Conservation (phyloP, 768 basidiomycete genomes). For the Lepiota subincarnata region DNA sequence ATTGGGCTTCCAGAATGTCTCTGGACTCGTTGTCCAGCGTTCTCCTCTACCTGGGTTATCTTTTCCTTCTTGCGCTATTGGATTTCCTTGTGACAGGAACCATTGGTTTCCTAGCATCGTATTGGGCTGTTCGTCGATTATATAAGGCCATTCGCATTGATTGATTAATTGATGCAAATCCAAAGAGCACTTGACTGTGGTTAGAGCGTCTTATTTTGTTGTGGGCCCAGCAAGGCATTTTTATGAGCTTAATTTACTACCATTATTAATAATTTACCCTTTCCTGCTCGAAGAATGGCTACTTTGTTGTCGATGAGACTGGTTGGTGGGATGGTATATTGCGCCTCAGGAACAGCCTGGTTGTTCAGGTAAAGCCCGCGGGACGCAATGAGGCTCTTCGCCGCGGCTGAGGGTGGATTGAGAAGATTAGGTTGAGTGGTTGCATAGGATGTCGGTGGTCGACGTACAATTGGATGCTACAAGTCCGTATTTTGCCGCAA, state of each 20-base stretch:
- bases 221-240: no score
- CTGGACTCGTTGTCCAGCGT: slow-evolving; percentile 79
- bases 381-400: slow-evolving; percentile 53
- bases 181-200: neutral
- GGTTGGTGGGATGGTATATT: slow-evolving; percentile 32
- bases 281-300: slow-evolving; percentile 69
- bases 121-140: slow-evolving; percentile 83
- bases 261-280: slow-evolving; percentile 63
- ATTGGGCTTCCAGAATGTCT: slow-evolving; percentile 83
- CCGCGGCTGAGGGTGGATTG: slow-evolving; percentile 47
- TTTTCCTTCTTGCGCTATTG: slow-evolving; percentile 76
- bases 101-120: slow-evolving; percentile 87
- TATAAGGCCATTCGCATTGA: slow-evolving; percentile 84
- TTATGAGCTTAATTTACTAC: slow-evolving; percentile 19
- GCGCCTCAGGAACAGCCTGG: slow-evolving; percentile 44
- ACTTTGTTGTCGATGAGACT: slow-evolving; percentile 61
- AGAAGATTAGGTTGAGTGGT: neutral
- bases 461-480: slow-evolving; percentile 62
- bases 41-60: slow-evolving; percentile 86
- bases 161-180: slow-evolving; percentile 21
- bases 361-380: slow-evolving; percentile 78
- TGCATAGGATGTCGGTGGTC: neutral
- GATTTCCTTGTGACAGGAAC: slow-evolving; percentile 89
- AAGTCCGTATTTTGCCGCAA: slow-evolving; percentile 57
- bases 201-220: neutral